Evolutionary conservation across 202 grass and related monocot species (phyloP).

Genomic region (Zizania palustris): DNA sequence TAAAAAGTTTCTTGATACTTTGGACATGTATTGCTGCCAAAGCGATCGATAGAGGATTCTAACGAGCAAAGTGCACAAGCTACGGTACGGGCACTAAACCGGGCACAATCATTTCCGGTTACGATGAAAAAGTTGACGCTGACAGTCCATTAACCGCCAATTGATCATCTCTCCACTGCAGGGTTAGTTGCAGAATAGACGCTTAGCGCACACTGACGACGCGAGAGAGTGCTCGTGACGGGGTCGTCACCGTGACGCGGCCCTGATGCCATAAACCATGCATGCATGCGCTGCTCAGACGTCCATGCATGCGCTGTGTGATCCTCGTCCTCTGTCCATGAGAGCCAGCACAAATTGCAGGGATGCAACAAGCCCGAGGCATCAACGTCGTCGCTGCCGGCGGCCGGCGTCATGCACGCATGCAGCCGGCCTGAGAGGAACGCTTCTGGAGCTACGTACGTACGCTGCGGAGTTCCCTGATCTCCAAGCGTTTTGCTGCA

Average conservation of each 20-base stretch:
- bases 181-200: background rate
- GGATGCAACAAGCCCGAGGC: background rate
- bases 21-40: background rate
- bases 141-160: conserved; percentile 38
- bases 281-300: no score
- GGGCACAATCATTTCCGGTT: conserved; percentile 19
- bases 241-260: conserved; percentile 40
- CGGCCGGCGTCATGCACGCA: background rate
- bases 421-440: conserved; percentile 7
- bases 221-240: background rate
- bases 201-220: conserved; percentile 11
- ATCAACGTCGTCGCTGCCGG: background rate
- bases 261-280: conserved; percentile 38
- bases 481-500: background rate
- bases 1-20: background rate
- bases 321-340: conserved; percentile 13
- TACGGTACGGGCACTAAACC: conserved; percentile 17
- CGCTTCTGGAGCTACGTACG: conserved; percentile 23
- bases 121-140: conserved; percentile 26
- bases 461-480: no score
- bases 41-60: background rate
- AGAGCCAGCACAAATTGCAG: background rate
- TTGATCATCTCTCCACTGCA: background rate
- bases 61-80: background rate
- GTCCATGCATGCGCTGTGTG: background rate